Evolutionary conservation across 1,284 basidiomycete species (phyloP), one percentile per base, ranked within the genome.

Genomic region (Cryptococcus maquisensis): DNA sequence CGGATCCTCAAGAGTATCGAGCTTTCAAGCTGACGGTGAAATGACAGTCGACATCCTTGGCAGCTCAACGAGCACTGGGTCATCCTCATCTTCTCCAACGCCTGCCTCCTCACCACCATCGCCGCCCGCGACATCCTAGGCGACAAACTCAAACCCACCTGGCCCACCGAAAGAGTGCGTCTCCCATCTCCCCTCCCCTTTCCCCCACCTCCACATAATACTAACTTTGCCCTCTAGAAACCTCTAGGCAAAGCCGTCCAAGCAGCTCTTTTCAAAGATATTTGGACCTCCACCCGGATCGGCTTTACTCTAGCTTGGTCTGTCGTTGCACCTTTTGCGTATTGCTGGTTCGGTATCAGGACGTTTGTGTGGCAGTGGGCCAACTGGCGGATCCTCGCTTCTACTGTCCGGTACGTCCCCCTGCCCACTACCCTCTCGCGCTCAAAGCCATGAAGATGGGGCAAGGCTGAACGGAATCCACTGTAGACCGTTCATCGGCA

Each of bases 21-120:
- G 16, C 28, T 15, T 21, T 15, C 21, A 41, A 23, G 32, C 35
- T 44, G 40, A 42, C 26, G 1, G 10, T 28, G 18, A 15, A 8
- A 12, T 26, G 26, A n/a, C 41, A 65, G 69, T 13, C 70, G 72
- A 7, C 64, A 74, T 52, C 71, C 64, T 3, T 68, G 64, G 58
- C 71, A 74, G 51, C 56, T 71, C 7, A 76, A 76, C 49, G 74
- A 76, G 56, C 63, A 71, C 2, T 61, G 71, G 28, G 59, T 73
- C 35, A 72, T 74, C 56, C 65, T 76, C 28, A 47, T 69, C 16
- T 39, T 59, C 1, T 70, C 67, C 24, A 68, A 66, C 49, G 40
- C 55, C 3, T 18, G 54, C 16, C 61, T 71, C 46, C 59, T 63
- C 38, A 37, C 63, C n/a, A 4, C 49, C 5, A 48, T 68, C 8